Percentiles rank a stretch among this genome's conserved stretches.
Conservation (phyloP, 2,329 filamentous ascomycete genomes). For the Calonectria hongkongensis region DNA sequence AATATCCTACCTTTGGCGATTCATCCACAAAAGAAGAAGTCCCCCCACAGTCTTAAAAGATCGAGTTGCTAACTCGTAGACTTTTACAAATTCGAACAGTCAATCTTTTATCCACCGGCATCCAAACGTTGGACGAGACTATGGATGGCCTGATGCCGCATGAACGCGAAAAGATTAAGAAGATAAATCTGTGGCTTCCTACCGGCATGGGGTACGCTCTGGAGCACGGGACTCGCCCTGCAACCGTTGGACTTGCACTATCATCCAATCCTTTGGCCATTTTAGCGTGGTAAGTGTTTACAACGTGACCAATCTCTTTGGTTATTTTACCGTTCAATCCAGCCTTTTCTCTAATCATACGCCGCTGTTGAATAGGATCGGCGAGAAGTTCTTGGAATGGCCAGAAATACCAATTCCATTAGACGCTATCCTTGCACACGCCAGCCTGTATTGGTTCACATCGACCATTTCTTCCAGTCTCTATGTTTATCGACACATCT, state of each 20-base stretch:
- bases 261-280: constrained; percentile 14
- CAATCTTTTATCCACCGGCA: background rate
- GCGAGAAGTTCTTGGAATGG: constrained; percentile 12
- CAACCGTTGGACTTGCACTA: constrained; percentile 1
- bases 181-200: background rate
- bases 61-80: background rate
- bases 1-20: background rate
- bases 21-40: no score
- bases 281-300: constrained; percentile 7
- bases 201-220: background rate
- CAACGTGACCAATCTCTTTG: background rate
- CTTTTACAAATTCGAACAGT: background rate
- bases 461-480: background rate
- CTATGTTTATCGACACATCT: background rate
- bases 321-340: background rate
- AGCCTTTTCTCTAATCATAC: background rate
- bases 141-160: background rate
- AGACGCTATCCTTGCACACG: background rate
- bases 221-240: constrained; percentile 2
- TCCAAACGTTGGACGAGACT: background rate
- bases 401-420: background rate
- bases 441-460: background rate
- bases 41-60: background rate
- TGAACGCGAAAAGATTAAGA: background rate
- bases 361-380: background rate